Base-by-base conservation (phyloP, 495 filamentous ascomycete genomes). In the Filosporella fistucella region DNA sequence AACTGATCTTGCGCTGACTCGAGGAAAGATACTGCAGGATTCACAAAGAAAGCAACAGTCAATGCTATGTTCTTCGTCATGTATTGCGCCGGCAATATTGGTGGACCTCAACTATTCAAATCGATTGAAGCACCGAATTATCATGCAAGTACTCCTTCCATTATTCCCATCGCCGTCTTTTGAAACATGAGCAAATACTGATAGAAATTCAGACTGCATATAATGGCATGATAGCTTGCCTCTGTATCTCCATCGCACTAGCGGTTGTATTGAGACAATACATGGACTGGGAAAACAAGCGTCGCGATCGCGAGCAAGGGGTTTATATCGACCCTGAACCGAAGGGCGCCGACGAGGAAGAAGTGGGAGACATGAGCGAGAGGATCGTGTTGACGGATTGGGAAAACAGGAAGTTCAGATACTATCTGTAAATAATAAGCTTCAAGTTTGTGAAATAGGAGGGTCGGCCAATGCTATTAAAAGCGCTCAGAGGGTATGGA, bases 271-370 rank as follows among this genome's bases (percentile, higher is more conserved):
- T 38, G 16, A 20, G 35, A 21, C 35, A 38, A 38, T 38, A 38
- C 35, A 38, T 38, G 35, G 35, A 38, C 17, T 38, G 35, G 35
- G 35, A 38, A 22, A 38, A 38, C n/a, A 38, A 38, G 35, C 10
- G 35, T 9, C 20, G 35, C 20, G 35, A 38, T 21, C 35, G 35
- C 4, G 35, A 38, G 35, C 35, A 38, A 22, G 35, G 35, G 5
- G 35, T 38, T 3, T 38, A 38, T 21, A 38, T 38, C 16, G 35
- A 38, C 23, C 35, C 35, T 21, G 35, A 38, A 21, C 35, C 35
- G 13, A 38, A 38, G 18, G 16, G 4, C 7, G 20, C 35, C 10
- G 35, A 38, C 3, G 23, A 11, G 7, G 35, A 38, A 3, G 4
- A 13, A 6, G 23, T 21, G 4, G 35, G 23, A n/a, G 6, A 16